phyloP scores from a whole-genome alignment of 352 stramenopile genomes.

The Globisporangium radiosum region DNA sequence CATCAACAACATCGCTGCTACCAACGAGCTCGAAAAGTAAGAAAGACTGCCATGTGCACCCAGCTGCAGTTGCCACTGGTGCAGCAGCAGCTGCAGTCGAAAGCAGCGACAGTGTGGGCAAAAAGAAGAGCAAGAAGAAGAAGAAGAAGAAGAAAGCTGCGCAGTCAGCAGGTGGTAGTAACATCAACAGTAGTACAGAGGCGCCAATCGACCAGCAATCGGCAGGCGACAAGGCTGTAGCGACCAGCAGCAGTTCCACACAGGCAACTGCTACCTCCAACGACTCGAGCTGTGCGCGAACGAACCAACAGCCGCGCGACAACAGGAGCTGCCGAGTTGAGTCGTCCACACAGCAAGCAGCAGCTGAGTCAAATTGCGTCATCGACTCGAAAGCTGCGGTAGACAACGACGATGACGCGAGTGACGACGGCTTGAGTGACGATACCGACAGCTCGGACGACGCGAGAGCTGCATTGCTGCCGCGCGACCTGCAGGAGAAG shows the following conservation, averaged over 20 bases:
- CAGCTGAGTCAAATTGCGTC: no score
- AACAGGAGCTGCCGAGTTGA: no score
- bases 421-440: slow-evolving; percentile 1
- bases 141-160: slow-evolving; percentile 10
- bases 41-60: slow-evolving; percentile 10
- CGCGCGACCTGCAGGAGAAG: slow-evolving; percentile 46
- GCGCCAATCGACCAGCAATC: not conserved
- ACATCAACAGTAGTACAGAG: no score
- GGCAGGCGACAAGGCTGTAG: no score
- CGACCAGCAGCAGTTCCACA: not conserved
- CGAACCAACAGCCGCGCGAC: not conserved
- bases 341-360: no score
- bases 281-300: not conserved
- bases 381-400: not conserved
- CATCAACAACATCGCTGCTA: not conserved
- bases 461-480: slow-evolving; percentile 1
- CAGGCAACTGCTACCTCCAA: no score
- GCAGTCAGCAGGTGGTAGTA: not conserved
- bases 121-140: slow-evolving; percentile 19
- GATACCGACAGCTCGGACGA: slow-evolving; percentile 6
- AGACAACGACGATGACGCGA: slow-evolving; percentile 4
- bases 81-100: slow-evolving; percentile 12
- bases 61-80: slow-evolving; percentile 6
- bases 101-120: slow-evolving; percentile 5
- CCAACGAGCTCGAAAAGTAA: not conserved